A percentile compares a stretch with the other conserved stretches of the same genome.
phyloP scores from a whole-genome alignment of 1,284 basidiomycete genomes.

The Psilocybe mexicana region DNA sequence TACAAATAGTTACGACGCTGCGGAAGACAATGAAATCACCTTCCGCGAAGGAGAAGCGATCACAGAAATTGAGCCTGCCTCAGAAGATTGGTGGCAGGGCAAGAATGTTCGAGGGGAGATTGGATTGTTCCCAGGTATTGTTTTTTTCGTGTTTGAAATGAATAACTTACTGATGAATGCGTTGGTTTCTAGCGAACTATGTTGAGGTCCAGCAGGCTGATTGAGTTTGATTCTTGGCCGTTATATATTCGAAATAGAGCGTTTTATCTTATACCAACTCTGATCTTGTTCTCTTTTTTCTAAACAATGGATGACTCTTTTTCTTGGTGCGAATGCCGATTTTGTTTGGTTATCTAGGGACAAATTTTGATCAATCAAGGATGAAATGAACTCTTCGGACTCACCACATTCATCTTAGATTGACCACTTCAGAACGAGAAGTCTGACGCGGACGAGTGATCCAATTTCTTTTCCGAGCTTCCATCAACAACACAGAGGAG shows the following conservation, averaged over 20 bases:
- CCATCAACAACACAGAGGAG: background rate
- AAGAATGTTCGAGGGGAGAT: slow-evolving; percentile 57
- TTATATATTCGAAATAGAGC: background rate
- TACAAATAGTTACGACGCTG: slow-evolving; percentile 72
- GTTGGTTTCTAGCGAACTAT: slow-evolving; percentile 50
- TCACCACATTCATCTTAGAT: too few species aligned
- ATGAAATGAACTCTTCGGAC: background rate
- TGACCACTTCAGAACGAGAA: background rate
- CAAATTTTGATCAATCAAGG: background rate
- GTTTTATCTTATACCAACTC: background rate
- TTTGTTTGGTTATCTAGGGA: slow-evolving; percentile 10
- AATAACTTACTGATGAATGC: slow-evolving; percentile 1
- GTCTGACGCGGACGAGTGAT: background rate
- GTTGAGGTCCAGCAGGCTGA: slow-evolving; percentile 49
- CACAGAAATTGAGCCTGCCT: slow-evolving; percentile 68
- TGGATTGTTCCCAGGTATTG: slow-evolving; percentile 86
- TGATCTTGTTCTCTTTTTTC: background rate
- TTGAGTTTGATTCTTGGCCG: background rate
- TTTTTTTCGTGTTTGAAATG: slow-evolving; percentile 18
- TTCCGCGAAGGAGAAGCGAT: slow-evolving; percentile 84
- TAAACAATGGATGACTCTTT: background rate
- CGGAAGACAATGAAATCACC: slow-evolving; percentile 86
- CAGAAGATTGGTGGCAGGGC: slow-evolving; percentile 92
- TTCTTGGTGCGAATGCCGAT: background rate
- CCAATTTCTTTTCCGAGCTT: background rate